phyloP scores from a whole-genome alignment of 2,329 filamentous ascomycete species.

The Penicillium sp. region DNA sequence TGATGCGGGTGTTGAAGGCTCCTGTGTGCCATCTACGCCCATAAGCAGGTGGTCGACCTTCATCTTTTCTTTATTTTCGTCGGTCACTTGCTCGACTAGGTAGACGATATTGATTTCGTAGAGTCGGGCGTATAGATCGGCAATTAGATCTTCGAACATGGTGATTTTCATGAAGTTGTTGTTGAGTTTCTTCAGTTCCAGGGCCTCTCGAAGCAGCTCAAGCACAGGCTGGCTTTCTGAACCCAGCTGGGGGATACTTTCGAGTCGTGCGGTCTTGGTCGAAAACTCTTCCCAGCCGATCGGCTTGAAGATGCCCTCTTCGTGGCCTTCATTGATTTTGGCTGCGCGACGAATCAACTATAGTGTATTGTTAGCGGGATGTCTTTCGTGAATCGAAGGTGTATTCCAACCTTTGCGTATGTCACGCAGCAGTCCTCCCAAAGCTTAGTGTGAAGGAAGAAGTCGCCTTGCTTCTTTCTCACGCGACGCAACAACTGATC shows the following conservation, averaged over 20 bases:
- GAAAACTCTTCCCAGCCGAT: slow-evolving; percentile 68
- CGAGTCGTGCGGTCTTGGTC: slow-evolving; percentile 59
- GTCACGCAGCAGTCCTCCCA: slow-evolving; percentile 64
- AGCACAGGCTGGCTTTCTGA: slow-evolving; percentile 52
- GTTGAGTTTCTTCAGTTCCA: slow-evolving; percentile 78
- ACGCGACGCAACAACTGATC: slow-evolving; percentile 78
- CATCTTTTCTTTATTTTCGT: slow-evolving; percentile 51
- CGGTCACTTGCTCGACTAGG: slow-evolving; percentile 42
- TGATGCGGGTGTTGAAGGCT: slow-evolving; percentile 32
- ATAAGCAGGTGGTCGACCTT: slow-evolving; percentile 51
- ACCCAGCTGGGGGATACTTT: slow-evolving; percentile 58
- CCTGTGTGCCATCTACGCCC: slow-evolving; percentile 34
- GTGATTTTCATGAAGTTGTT: slow-evolving; percentile 81
- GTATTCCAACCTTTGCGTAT: slow-evolving; percentile 52
- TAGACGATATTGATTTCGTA: slow-evolving; percentile 43
- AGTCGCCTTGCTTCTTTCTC: slow-evolving; percentile 77
- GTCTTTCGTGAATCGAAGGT: rapidly evolving
- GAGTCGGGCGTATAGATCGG: slow-evolving; percentile 76
- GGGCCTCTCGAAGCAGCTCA: slow-evolving; percentile 65
- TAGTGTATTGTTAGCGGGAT: slow-evolving; percentile 15
- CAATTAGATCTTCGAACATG: slow-evolving; percentile 89
- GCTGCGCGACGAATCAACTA: slow-evolving; percentile 59
- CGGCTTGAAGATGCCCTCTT: slow-evolving; percentile 66
- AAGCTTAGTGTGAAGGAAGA: slow-evolving; percentile 63
- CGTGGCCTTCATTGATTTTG: slow-evolving; percentile 61